Conservation (phyloP, 495 filamentous ascomycete species). For the Tuber borchii region DNA sequence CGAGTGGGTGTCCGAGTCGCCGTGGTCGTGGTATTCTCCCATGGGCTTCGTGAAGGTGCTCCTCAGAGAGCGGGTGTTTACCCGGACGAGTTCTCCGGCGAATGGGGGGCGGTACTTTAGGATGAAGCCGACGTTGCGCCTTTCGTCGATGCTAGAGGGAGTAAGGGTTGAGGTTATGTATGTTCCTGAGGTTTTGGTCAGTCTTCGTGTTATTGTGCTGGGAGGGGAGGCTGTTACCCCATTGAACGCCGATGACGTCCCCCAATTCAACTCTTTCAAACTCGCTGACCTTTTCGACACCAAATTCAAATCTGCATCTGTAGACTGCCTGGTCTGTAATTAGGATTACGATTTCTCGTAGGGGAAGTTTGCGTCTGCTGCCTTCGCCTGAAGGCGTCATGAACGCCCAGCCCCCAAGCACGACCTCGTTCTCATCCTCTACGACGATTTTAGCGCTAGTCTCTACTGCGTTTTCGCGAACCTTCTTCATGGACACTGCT, state of each 20-base stretch:
- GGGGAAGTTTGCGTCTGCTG: conserved; percentile 58
- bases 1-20: conserved; percentile 27
- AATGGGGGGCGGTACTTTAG: conserved; percentile 65
- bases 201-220: background rate
- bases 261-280: conserved; percentile 81
- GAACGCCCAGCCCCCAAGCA: conserved; percentile 72
- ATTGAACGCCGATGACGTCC: conserved; percentile 60
- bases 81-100: conserved; percentile 52
- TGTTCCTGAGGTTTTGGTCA: conserved; percentile 45
- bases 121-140: conserved; percentile 73
- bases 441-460: conserved; percentile 75
- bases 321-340: conserved; percentile 81
- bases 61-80: conserved; percentile 78
- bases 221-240: conserved; percentile 43
- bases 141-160: conserved; percentile 62
- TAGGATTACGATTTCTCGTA: conserved; percentile 79
- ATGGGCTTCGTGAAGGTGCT: conserved; percentile 45
- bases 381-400: conserved; percentile 58
- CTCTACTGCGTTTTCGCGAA: conserved; percentile 84
- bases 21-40: background rate
- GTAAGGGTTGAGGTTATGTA: conserved; percentile 87
- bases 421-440: conserved; percentile 71
- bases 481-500: conserved; percentile 70
- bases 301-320: conserved; percentile 84
- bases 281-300: conserved; percentile 78